Percentiles rank a stretch among this genome's conserved stretches.
These are phyloP conservation scores for Malassezia sympodialis DNA, from an alignment of 1,284 basidiomycete genomes.

Conservation along the genomic window DNA sequence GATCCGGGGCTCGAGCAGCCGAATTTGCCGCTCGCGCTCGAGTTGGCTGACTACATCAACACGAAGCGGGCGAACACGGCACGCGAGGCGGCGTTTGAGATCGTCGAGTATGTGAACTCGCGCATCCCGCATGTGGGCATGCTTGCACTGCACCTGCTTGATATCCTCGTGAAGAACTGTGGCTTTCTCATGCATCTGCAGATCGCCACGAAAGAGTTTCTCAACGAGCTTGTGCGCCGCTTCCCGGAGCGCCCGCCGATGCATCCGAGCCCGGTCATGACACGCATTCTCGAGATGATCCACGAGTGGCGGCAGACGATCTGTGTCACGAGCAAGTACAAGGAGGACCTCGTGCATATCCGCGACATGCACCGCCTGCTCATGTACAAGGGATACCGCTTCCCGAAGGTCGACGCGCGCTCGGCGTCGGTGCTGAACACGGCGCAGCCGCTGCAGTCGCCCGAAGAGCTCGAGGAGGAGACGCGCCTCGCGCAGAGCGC, in stretches of 20 bases:
- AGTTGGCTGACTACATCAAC: constrained; percentile 86
- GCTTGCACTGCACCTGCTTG: constrained; percentile 63
- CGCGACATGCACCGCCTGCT: constrained; percentile 93
- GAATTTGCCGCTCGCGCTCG: constrained; percentile 82
- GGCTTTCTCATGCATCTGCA: constrained; percentile 96
- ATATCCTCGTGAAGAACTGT: constrained; percentile 86
- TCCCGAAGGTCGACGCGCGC: constrained; percentile 40
- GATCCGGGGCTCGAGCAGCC: constrained; percentile 76
- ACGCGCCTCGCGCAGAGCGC: constrained; percentile 89
- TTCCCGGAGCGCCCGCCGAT: constrained; percentile 96
- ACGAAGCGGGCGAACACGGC: constrained; percentile 94
- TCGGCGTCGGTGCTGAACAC: constrained; percentile 49
- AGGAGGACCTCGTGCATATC: constrained; percentile 93
- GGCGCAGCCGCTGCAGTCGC: constrained; percentile 67
- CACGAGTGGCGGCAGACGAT: constrained; percentile 92
- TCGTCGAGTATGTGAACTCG: constrained; percentile 73
- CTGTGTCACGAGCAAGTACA: constrained; percentile 78
- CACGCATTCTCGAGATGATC: constrained; percentile 82
- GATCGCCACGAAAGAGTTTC: constrained; percentile 95
- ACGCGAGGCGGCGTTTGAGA: constrained; percentile 74
- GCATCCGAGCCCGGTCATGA: constrained; percentile 88
- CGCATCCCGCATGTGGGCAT: constrained; percentile 80
- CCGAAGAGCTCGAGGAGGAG: constrained; percentile 90
- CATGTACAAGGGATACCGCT: constrained; percentile 63
- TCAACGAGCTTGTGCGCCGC: constrained; percentile 92